phyloP scores from a whole-genome alignment of 164 flowering plant species.

The Warburgia ugandensis region DNA sequence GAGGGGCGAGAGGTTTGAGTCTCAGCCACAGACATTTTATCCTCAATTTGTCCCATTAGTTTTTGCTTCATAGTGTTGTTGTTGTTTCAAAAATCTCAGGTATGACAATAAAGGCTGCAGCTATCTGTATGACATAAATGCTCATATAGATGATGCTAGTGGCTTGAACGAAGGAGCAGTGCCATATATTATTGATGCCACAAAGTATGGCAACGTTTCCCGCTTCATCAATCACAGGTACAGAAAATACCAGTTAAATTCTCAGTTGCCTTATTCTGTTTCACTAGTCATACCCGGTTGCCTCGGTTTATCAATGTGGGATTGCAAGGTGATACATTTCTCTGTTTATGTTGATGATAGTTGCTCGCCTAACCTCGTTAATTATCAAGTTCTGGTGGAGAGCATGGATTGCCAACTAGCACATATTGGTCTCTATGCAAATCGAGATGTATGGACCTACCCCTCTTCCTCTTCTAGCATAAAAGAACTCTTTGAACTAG shows the following conservation, averaged over 20 bases:
- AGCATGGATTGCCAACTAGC: conserved; percentile 87
- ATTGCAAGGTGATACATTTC: no score
- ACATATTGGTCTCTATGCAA: no score
- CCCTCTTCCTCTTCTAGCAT: conserved; percentile 7
- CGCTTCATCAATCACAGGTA: conserved; percentile 95
- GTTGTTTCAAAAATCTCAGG: no score
- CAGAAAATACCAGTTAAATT: no score
- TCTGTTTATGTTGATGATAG: conserved; percentile 30
- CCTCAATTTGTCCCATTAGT: no score
- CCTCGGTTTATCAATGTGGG: no score
- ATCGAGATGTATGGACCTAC: no score
- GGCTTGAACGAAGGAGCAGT: conserved; percentile 54
- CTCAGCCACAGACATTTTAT: no score
- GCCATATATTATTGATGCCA: conserved; percentile 70
- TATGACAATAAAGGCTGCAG: conserved; percentile 47
- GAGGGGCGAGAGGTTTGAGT: conserved; percentile 51
- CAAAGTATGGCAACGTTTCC: conserved; percentile 82
- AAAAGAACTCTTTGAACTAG: no score
- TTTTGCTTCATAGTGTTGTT: no score
- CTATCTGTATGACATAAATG: conserved; percentile 54
- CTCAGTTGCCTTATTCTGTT: no score
- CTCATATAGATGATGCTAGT: conserved; percentile 56
- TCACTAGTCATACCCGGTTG: no score
- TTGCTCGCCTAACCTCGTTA: conserved; percentile 84
- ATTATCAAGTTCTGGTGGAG: conserved; percentile 84